phyloP scores from a whole-genome alignment of 495 filamentous ascomycete genomes.

The Rostrohypoxylon terebratum region DNA sequence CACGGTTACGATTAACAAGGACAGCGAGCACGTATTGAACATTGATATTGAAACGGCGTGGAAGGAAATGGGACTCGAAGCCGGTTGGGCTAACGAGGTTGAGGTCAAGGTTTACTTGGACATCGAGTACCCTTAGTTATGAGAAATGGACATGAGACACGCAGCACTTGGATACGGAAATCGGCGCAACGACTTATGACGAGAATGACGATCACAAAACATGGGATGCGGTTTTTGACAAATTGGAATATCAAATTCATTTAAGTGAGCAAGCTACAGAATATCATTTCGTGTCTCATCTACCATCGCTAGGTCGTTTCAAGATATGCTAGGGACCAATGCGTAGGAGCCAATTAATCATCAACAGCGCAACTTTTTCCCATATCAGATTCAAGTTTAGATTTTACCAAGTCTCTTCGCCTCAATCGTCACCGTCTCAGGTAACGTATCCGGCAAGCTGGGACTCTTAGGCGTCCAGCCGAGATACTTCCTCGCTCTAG shows the following conservation, averaged over 20 bases:
- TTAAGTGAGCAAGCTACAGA: background rate
- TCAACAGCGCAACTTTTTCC: background rate
- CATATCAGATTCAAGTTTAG: constrained; percentile 4
- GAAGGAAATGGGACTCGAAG: constrained; percentile 75
- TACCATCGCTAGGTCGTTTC: background rate
- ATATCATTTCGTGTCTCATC: background rate
- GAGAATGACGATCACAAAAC: constrained; percentile 19
- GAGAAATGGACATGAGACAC: background rate
- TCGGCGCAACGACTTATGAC: background rate
- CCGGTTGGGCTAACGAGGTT: constrained; percentile 88
- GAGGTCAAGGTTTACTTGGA: constrained; percentile 73
- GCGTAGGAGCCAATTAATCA: background rate
- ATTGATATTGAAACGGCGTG: constrained; percentile 84
- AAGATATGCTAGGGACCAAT: background rate
- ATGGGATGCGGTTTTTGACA: background rate
- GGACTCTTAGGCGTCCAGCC: constrained; percentile 68
- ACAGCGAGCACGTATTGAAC: constrained; percentile 71
- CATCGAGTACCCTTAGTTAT: constrained; percentile 43
- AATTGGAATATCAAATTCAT: background rate
- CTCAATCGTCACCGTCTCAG: constrained; percentile 64
- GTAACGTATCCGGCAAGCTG: constrained; percentile 64
- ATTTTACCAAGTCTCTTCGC: constrained; percentile 53
- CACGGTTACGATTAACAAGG: constrained; percentile 70
- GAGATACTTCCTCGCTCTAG: constrained; percentile 68
- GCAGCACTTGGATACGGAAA: background rate